Percentiles rank a stretch among this genome's conserved stretches.
These are phyloP conservation scores for Pelagomonas calceolata DNA, from an alignment of 108 stramenopile genomes.

Conservation along the genomic window DNA sequence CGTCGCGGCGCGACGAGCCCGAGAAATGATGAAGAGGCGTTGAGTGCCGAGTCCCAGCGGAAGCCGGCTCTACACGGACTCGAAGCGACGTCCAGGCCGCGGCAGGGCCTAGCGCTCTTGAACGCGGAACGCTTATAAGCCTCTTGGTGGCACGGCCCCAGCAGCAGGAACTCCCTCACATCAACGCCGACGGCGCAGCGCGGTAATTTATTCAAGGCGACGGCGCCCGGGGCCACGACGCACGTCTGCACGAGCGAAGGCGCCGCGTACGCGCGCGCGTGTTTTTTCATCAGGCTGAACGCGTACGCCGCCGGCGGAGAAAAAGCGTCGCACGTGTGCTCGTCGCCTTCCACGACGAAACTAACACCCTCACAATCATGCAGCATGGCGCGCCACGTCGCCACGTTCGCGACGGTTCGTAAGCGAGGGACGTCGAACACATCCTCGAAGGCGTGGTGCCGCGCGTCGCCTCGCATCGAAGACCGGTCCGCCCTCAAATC, in stretches of 20 bases:
- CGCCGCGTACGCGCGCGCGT: too few species aligned
- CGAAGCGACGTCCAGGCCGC: neutral
- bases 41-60: neutral
- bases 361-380: neutral
- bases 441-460: neutral
- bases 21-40: neutral
- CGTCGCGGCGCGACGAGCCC: neutral
- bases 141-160: too few species aligned
- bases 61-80: neutral
- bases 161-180: too few species aligned
- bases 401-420: neutral
- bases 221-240: too few species aligned
- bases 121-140: neutral
- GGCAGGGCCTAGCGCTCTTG: neutral
- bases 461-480: neutral
- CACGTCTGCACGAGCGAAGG: too few species aligned
- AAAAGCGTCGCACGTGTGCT: too few species aligned
- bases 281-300: too few species aligned
- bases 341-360: too few species aligned
- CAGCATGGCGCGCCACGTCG: neutral
- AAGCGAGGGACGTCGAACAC: neutral
- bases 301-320: too few species aligned
- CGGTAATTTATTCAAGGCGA: neutral
- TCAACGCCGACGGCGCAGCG: neutral
- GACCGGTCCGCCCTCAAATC: neutral